These are phyloP conservation scores for Fallopia convolvulus DNA, from an alignment of 148 eudicot species.

Conservation along the genomic window DNA sequence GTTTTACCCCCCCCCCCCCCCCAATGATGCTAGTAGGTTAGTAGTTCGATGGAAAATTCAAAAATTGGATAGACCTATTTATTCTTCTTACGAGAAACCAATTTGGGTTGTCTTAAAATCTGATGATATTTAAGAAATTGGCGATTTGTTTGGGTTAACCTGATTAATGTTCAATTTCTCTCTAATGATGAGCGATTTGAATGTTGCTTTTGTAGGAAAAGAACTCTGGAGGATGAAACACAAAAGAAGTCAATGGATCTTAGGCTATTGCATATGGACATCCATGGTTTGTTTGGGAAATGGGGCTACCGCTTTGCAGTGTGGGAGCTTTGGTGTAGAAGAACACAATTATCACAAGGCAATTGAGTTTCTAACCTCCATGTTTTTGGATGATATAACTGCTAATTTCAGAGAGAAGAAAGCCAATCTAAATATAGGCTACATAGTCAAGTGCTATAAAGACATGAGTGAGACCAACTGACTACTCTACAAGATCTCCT, in stretches of 20 bases:
- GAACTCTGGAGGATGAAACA: constrained; percentile 64
- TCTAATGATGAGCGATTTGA: background rate
- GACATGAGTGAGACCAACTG: constrained; percentile 43
- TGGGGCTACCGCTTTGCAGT: constrained; percentile 74
- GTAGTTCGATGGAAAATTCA: background rate
- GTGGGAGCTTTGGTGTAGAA: constrained; percentile 71
- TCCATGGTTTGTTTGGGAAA: constrained; percentile 79
- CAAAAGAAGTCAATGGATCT: constrained; percentile 67
- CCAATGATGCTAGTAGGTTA: background rate
- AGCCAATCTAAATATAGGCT: constrained; percentile 21
- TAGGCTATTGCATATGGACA: constrained; percentile 66
- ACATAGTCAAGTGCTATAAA: constrained; percentile 40
- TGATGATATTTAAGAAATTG: background rate
- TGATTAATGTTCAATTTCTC: background rate
- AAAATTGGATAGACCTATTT: background rate
- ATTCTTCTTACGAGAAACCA: background rate
- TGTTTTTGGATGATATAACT: constrained; percentile 40
- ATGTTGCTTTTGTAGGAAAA: constrained; percentile 34
- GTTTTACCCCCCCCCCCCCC: too few relatives aligned
- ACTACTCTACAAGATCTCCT: constrained; percentile 56
- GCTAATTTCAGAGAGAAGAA: constrained; percentile 15
- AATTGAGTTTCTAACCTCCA: constrained; percentile 46
- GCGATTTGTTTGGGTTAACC: background rate
- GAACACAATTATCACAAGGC: constrained; percentile 53
- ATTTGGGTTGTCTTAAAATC: background rate